A percentile compares a stretch with the other conserved stretches of the same genome.
Evolutionary conservation across 2,329 filamentous ascomycete species (phyloP).

Genomic region (Exophiala viscosa): DNA sequence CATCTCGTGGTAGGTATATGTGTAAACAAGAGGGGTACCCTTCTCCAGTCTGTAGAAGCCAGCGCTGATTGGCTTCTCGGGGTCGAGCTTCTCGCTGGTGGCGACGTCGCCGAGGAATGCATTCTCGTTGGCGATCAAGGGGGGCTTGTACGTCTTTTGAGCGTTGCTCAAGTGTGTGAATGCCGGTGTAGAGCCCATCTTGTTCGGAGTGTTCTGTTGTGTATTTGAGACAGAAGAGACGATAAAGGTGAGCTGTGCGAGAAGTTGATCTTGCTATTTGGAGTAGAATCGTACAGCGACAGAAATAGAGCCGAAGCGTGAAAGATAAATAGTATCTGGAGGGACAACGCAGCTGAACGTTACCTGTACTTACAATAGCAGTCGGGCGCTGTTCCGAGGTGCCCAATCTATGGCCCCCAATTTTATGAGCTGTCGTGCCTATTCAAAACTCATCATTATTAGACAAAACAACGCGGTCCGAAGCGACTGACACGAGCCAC

Average conservation of each 20-base stretch:
- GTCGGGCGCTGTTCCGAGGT: too few species aligned
- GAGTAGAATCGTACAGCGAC: slow-evolving; percentile 9
- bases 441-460: background rate
- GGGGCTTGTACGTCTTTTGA: slow-evolving; percentile 59
- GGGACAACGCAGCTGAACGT: too few species aligned
- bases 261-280: background rate
- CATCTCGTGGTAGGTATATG: slow-evolving; percentile 69
- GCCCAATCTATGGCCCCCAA: too few species aligned
- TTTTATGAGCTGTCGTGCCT: too few species aligned
- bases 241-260: too few species aligned
- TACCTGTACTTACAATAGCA: too few species aligned
- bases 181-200: slow-evolving; percentile 18
- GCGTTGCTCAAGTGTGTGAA: slow-evolving; percentile 54
- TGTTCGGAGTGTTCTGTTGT: background rate
- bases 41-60: slow-evolving; percentile 67
- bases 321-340: too few species aligned
- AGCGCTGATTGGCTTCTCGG: slow-evolving; percentile 58
- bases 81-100: slow-evolving; percentile 53
- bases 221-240: too few species aligned
- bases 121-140: slow-evolving; percentile 65
- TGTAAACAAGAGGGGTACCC: slow-evolving; percentile 64
- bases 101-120: slow-evolving; percentile 63
- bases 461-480: slow-evolving; percentile 12
- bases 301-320: background rate
- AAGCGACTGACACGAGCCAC: background rate